Percentiles rank a stretch among this genome's conserved stretches.
Evolutionary conservation across 805 yeast species (phyloP).

Genomic region (Yarrowia yakushimensis): DNA sequence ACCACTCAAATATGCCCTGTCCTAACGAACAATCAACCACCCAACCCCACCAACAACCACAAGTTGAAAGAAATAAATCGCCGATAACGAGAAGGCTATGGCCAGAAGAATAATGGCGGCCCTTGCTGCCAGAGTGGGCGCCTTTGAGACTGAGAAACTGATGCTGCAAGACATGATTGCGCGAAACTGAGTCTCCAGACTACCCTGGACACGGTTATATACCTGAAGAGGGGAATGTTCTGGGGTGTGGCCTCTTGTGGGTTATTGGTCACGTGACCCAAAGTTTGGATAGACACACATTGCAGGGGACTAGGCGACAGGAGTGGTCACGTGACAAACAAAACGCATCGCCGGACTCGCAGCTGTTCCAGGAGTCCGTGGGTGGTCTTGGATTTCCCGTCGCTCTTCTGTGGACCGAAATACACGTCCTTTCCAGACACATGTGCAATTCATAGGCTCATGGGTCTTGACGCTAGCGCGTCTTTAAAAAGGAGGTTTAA

Average conservation of each 20-base stretch:
- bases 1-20: not conserved
- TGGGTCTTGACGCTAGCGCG: not conserved
- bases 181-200: not conserved
- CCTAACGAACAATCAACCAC: not conserved
- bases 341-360: not conserved
- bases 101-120: not conserved
- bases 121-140: not conserved
- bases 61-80: slow-evolving; percentile 2
- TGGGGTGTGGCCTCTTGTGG: too few species aligned
- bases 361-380: too few species aligned
- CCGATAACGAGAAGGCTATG: not conserved
- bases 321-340: not conserved
- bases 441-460: not conserved
- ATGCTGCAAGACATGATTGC: not conserved
- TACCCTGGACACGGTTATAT: not conserved
- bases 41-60: slow-evolving; percentile 8
- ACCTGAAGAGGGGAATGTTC: not conserved
- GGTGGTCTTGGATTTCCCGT: not conserved
- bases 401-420: not conserved
- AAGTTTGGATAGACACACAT: too few species aligned
- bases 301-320: too few species aligned
- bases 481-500: not conserved
- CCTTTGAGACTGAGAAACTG: not conserved
- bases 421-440: not conserved
- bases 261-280: not conserved